phyloP scores from a whole-genome alignment of 345 rosid genomes.

The Anacardium occidentale region DNA sequence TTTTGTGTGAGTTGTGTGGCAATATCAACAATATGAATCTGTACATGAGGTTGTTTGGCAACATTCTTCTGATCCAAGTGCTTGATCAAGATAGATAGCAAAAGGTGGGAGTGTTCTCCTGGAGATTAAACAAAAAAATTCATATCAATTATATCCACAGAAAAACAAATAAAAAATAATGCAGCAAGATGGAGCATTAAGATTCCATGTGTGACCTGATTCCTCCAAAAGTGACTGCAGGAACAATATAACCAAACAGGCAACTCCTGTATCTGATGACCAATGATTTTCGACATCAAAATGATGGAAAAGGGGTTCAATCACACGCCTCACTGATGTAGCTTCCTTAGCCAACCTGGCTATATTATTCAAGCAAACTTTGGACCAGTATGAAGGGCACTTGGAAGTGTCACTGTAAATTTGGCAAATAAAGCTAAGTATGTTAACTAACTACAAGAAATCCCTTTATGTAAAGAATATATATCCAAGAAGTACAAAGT shows the following conservation, averaged over 20 bases:
- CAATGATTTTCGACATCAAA: slow-evolving; percentile 75
- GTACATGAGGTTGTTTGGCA: slow-evolving; percentile 53
- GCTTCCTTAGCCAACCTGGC: slow-evolving; percentile 84
- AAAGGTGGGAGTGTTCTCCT: slow-evolving; percentile 64
- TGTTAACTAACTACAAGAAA: slow-evolving; percentile 17
- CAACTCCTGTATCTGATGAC: slow-evolving; percentile 72
- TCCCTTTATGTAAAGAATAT: slow-evolving; percentile 11
- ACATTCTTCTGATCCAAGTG: slow-evolving; percentile 90
- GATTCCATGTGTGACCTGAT: slow-evolving; percentile 47
- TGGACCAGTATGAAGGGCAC: slow-evolving; percentile 88
- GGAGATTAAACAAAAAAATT: slow-evolving; percentile 14
- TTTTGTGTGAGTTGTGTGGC: slow-evolving; percentile 55
- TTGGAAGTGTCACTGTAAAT: slow-evolving; percentile 59
- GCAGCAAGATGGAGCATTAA: not conserved
- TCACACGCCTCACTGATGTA: slow-evolving; percentile 81
- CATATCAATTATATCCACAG: slow-evolving; percentile 20
- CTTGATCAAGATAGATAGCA: slow-evolving; percentile 74
- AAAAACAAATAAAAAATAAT: slow-evolving; percentile 5
- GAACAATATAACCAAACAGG: slow-evolving; percentile 63
- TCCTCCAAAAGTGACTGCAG: slow-evolving; percentile 80
- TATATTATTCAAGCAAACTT: slow-evolving; percentile 67
- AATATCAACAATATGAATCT: slow-evolving; percentile 60
- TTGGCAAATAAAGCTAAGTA: slow-evolving; percentile 21
- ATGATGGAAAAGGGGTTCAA: slow-evolving; percentile 82
- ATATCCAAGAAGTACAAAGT: slow-evolving; percentile 11